Conservation (phyloP, 768 basidiomycete species). For the Pisolithus albus region DNA sequence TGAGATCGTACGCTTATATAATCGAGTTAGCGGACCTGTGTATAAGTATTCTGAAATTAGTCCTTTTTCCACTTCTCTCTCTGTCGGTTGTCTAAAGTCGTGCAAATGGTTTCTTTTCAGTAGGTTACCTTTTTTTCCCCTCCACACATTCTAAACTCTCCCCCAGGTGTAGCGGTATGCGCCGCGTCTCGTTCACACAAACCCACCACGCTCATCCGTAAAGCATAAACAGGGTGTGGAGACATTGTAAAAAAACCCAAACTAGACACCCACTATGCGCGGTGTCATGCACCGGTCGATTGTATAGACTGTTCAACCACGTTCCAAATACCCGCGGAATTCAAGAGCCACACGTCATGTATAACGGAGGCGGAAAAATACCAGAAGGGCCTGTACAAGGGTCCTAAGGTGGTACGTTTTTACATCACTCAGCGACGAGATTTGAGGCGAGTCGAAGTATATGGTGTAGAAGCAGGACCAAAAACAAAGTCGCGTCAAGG, state of each 20-base stretch:
- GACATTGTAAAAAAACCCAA: slow-evolving; percentile 94
- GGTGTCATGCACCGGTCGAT: slow-evolving; percentile 64
- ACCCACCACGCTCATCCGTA: neutral
- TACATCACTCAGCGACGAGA: neutral
- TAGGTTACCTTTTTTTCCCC: slow-evolving; percentile 29
- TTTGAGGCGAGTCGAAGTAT: neutral
- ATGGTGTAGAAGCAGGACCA: neutral
- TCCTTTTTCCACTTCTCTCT: neutral
- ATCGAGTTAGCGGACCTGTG: too few relatives aligned
- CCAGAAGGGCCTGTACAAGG: slow-evolving; percentile 80
- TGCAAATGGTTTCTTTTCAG: slow-evolving; percentile 68
- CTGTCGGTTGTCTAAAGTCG: neutral
- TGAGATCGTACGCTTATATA: too few relatives aligned
- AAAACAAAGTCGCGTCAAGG: neutral
- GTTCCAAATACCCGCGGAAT: slow-evolving; percentile 69
- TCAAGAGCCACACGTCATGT: slow-evolving; percentile 77
- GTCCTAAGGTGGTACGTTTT: slow-evolving; percentile 46
- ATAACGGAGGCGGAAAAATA: slow-evolving; percentile 93
- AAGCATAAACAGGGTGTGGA: slow-evolving; percentile 48
- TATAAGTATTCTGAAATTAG: too few relatives aligned
- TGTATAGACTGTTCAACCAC: slow-evolving; percentile 88
- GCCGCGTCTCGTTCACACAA: neutral
- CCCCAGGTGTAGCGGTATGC: slow-evolving; percentile 64
- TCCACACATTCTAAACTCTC: slow-evolving; percentile 4
- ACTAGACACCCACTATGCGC: slow-evolving; percentile 65